Percentiles rank a stretch among this genome's conserved stretches.
phyloP scores from a whole-genome alignment of 768 basidiomycete genomes.

The Russula sp. region DNA sequence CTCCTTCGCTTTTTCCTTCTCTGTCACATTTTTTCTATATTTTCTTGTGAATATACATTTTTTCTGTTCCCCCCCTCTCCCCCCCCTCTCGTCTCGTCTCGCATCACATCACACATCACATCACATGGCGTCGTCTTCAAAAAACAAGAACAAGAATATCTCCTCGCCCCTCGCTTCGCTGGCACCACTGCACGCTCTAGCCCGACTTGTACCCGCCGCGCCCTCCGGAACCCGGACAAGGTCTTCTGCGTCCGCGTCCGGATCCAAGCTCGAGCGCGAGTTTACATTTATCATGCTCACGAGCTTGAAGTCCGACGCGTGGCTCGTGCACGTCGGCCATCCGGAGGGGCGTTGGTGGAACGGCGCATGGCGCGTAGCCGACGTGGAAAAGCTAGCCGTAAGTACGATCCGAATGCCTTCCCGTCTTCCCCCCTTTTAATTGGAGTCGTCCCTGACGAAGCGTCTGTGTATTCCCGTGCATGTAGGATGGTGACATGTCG shows the following conservation, averaged over 20 bases:
- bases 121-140: constrained; percentile 2
- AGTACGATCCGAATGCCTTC: background rate
- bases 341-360: constrained; percentile 16
- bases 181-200: constrained; percentile 11
- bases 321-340: constrained; percentile 12
- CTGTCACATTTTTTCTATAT: background rate
- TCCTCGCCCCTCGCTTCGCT: constrained; percentile 3
- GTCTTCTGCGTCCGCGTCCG: background rate
- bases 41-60: constrained; percentile 1
- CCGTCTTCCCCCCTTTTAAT: background rate
- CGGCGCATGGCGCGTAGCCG: constrained; percentile 4
- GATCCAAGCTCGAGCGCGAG: background rate
- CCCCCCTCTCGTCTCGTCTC: background rate
- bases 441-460: background rate
- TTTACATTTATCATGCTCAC: constrained; percentile 4
- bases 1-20: background rate
- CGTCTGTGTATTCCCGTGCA: no score
- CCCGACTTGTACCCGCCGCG: background rate
- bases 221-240: background rate
- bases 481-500: constrained; percentile 3
- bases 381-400: constrained; percentile 10
- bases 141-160: background rate
- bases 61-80: background rate
- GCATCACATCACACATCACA: background rate
- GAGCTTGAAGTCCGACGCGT: background rate